Conservation (phyloP, 2,329 filamentous ascomycete genomes). For the Alternaria metachromatica region DNA sequence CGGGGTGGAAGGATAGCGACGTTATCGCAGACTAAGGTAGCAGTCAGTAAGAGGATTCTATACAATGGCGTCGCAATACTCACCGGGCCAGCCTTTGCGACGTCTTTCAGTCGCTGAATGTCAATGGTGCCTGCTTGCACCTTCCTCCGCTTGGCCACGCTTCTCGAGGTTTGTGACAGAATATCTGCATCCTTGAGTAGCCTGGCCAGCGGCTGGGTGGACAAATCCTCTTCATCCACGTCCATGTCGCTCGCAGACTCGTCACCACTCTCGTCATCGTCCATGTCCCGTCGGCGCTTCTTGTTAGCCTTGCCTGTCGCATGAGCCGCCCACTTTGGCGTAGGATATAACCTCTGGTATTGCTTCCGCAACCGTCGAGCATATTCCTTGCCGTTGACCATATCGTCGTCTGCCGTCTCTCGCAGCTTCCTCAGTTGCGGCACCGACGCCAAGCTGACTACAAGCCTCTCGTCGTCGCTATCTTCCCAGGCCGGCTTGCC, state of each 20-base stretch:
- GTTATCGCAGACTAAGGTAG: conserved; percentile 70
- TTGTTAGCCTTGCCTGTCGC: conserved; percentile 51
- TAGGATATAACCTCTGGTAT: conserved; percentile 68
- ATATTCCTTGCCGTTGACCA: conserved; percentile 88
- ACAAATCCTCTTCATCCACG: conserved; percentile 56
- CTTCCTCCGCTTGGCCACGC: conserved; percentile 67
- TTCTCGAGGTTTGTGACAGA: conserved; percentile 62
- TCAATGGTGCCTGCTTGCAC: conserved; percentile 87
- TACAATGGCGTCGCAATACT: conserved; percentile 28
- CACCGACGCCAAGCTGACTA: conserved; percentile 79
- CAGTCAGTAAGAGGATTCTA: conserved; percentile 18
- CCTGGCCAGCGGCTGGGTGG: conserved; percentile 77
- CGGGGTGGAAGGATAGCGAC: conserved; percentile 87
- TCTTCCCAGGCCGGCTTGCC: conserved; percentile 80
- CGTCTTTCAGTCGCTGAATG: conserved; percentile 87
- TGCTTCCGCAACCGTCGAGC: conserved; percentile 79
- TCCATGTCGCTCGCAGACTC: conserved; percentile 65
- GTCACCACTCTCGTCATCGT: conserved; percentile 50
- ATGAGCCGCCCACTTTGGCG: conserved; percentile 66
- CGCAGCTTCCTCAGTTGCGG: conserved; percentile 83
- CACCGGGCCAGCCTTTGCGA: conserved; percentile 76
- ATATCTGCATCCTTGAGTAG: conserved; percentile 78
- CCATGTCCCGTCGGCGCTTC: conserved; percentile 57
- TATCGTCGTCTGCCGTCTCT: conserved; percentile 79
- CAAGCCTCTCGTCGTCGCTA: conserved; percentile 90